phyloP scores from a whole-genome alignment of 2,329 filamentous ascomycete species.

The Moelleriella libera region DNA sequence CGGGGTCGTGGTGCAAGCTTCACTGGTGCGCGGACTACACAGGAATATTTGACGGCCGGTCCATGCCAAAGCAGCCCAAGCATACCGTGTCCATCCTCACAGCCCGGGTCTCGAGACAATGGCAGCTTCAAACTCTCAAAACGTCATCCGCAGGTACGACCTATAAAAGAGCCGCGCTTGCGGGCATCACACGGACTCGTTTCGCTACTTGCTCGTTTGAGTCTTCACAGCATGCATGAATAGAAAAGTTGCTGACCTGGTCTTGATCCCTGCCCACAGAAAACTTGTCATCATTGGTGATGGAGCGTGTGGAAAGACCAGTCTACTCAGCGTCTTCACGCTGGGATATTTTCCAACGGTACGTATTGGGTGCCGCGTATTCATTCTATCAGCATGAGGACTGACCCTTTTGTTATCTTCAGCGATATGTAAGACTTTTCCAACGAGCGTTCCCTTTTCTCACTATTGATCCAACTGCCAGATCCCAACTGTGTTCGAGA shows the following conservation, averaged over 20 bases:
- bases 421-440: constrained; percentile 43
- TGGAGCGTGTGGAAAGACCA: constrained; percentile 96
- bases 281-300: constrained; percentile 96
- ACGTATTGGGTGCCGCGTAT: constrained; percentile 25
- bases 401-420: constrained; percentile 11
- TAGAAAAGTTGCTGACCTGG: not conserved
- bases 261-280: constrained; percentile 28
- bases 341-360: constrained; percentile 96
- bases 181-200: too few species aligned
- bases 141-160: constrained; percentile 53
- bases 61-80: not conserved
- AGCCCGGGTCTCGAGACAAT: constrained; percentile 14
- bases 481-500: constrained; percentile 97
- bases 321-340: constrained; percentile 92
- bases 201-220: too few species aligned
- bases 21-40: too few species aligned
- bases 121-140: constrained; percentile 31
- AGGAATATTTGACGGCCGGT: too few species aligned
- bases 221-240: not conserved
- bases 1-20: too few species aligned
- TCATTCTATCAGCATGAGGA: constrained; percentile 2
- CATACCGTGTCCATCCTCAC: not conserved
- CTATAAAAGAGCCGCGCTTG: not conserved
- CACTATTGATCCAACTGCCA: constrained; percentile 10
- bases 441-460: constrained; percentile 1